Evolutionary conservation across 495 filamentous ascomycete species (phyloP).

Genomic region (Penicillium dipodomyicola): DNA sequence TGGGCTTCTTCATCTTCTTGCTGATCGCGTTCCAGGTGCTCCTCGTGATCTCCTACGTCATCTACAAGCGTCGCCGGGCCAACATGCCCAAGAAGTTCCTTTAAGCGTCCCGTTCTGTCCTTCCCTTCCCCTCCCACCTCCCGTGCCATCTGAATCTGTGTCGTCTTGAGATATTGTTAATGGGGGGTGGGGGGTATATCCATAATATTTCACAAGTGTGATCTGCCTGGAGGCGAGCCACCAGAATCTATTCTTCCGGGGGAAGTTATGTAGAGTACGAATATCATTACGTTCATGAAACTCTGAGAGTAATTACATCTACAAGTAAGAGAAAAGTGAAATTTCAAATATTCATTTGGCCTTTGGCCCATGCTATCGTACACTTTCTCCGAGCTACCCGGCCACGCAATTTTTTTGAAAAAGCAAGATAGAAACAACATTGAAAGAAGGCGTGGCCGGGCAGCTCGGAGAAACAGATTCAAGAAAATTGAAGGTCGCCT

Average conservation of each 20-base stretch:
- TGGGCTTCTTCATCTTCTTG: constrained; percentile 71
- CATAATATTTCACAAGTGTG: background rate
- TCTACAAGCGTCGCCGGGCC: constrained; percentile 77
- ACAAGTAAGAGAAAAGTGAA: constrained; percentile 2
- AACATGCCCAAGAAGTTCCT: constrained; percentile 90
- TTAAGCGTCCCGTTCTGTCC: constrained; percentile 38
- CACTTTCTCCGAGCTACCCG: constrained; percentile 13
- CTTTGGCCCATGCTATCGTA: constrained; percentile 25
- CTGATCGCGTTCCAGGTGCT: constrained; percentile 74
- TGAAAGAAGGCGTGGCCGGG: constrained; percentile 5
- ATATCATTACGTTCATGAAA: constrained; percentile 9
- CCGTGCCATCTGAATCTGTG: background rate
- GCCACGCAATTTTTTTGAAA: constrained; percentile 6
- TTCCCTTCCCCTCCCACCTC: background rate
- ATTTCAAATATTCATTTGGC: constrained; percentile 17
- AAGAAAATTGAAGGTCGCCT: background rate
- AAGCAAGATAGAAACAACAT: constrained; percentile 13
- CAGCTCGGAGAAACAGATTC: constrained; percentile 1
- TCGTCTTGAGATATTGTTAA: background rate
- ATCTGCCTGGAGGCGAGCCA: constrained; percentile 1
- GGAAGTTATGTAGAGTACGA: constrained; percentile 26
- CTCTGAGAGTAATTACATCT: background rate
- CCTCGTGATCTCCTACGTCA: constrained; percentile 64
- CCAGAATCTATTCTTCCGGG: constrained; percentile 10
- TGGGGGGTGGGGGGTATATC: background rate